Percentiles rank a stretch among this genome's conserved stretches.
These are phyloP conservation scores for Spergularia azorica DNA, from an alignment of 179 eudicot genomes.

Conservation along the genomic window DNA sequence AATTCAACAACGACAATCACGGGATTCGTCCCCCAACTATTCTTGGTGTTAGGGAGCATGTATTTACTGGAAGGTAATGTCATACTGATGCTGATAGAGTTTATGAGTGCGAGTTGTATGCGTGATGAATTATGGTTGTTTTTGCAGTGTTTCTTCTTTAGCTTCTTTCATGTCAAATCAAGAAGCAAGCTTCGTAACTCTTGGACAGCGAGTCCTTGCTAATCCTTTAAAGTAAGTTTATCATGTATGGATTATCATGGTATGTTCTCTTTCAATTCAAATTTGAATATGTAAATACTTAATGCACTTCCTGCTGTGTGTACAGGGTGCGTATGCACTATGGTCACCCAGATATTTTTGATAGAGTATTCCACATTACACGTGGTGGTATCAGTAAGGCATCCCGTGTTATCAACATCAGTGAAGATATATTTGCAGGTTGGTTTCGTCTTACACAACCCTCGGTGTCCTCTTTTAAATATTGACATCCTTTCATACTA, in stretches of 20 bases:
- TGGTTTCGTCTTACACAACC: constrained; percentile 1
- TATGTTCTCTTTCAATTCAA: not conserved
- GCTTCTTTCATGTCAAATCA: constrained; percentile 99
- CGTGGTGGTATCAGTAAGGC: constrained; percentile 99
- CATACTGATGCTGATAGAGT: not conserved
- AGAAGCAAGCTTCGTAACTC: constrained; percentile 97
- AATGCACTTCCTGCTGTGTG: constrained; percentile 8
- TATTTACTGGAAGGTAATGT: constrained; percentile 95
- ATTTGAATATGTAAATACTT: not conserved
- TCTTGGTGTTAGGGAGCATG: constrained; percentile 99
- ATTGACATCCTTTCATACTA: no score
- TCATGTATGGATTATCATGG: not conserved
- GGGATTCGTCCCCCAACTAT: constrained; percentile 85
- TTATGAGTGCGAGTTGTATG: not conserved
- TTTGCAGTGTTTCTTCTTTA: constrained; percentile 93
- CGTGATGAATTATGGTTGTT: not conserved
- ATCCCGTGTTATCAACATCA: constrained; percentile 93
- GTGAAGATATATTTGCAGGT: constrained; percentile 98
- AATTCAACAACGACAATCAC: constrained; percentile 61
- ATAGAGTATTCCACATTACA: constrained; percentile 95
- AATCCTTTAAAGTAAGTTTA: constrained; percentile 87
- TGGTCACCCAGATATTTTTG: constrained; percentile 99
- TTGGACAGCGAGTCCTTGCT: constrained; percentile 98
- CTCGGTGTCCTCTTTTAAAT: no score
- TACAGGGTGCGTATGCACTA: constrained; percentile 99